Conservation (phyloP, 2,329 filamentous ascomycete species). For the Stylonectria norvegica region DNA sequence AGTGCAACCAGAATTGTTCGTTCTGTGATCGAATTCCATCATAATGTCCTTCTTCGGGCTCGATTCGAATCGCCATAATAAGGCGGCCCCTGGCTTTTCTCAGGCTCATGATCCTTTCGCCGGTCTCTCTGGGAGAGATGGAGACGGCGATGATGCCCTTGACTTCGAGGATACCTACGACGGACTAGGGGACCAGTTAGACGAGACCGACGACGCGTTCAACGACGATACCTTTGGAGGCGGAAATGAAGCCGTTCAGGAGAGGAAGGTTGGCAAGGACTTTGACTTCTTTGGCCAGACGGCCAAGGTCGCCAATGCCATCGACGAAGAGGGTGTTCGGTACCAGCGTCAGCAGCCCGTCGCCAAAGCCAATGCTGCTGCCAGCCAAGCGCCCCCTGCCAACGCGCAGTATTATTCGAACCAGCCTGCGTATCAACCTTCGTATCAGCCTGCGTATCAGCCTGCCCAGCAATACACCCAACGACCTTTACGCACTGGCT, state of each 20-base stretch:
- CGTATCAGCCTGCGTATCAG: conserved; percentile 35
- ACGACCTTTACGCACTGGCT: conserved; percentile 73
- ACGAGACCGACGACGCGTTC: conserved; percentile 89
- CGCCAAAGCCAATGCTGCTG: conserved; percentile 32
- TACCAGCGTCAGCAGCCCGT: conserved; percentile 71
- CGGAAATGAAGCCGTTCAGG: conserved; percentile 31
- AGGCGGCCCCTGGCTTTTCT: conserved; percentile 74
- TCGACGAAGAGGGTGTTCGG: conserved; percentile 86
- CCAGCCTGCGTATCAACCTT: no score
- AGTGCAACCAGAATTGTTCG: conserved; percentile 23
- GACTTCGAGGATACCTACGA: conserved; percentile 99
- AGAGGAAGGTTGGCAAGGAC: conserved; percentile 72
- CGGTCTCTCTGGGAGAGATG: conserved; percentile 64
- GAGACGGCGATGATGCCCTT: conserved; percentile 55
- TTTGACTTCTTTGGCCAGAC: conserved; percentile 97
- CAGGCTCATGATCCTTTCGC: conserved; percentile 84
- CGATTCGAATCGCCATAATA: conserved; percentile 67
- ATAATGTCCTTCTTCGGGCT: conserved; percentile 92
- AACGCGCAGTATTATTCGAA: conserved; percentile 18
- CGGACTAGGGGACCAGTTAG: conserved; percentile 82
- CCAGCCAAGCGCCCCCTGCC: conserved; percentile 36
- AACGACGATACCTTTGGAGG: conserved; percentile 91
- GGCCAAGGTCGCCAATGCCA: conserved; percentile 77
- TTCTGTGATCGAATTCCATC: conserved; percentile 18
- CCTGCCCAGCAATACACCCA: conserved; percentile 26